Base-by-base conservation (phyloP, 2,329 filamentous ascomycete genomes). In the Xenosphaeropsis pyriputrescens region DNA sequence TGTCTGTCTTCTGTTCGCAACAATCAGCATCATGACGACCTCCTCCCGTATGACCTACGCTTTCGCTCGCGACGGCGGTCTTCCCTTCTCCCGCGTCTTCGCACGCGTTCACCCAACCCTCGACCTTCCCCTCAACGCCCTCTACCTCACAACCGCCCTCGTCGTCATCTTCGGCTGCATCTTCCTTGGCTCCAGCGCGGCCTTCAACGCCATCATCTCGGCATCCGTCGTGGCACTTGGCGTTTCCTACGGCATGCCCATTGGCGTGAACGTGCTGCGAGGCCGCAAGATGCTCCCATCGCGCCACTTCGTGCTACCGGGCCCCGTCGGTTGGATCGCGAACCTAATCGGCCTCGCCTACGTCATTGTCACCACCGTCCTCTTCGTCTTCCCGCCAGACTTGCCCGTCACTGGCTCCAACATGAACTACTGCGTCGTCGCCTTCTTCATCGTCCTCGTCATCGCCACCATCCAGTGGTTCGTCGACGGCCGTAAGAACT, bases 191-290 rank as follows among this genome's bases (percentile, higher is more conserved):
- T 81, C 75, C 2, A 63, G 58, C 35, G 72, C 68, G 41, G 79
- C 79, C 0, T 83, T 85, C 57, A 82, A 79, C 32, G 79, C 79
- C 12, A 80, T 85, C 46, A 67, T 80, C 1, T 74, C 77, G 0
- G 72, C 79, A 0, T 79, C 77, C 0, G 80, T 86, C 0, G 79
- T 85, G 6, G 72, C 79, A 1, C 65, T 88, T 0, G 74, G 78
- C 6, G 59, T 86, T 5, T 79, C 77, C 2, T 88, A 88, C 47
- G 81, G 71, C 5, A 82, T 88, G 30, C 83, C 82, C 0, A 72
- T 84, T 34, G 64, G 70, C 0, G 74, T 86, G 46, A 83, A 85
- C 32, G 51, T 81, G 2, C 71, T 76, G 4, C 75, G 80, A 6
- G 68, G 79, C 6, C 72, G 64, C 36, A 74, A 54, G 57, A 36